These are phyloP conservation scores for Pseudopyricularia cyperi DNA, from an alignment of 2,329 filamentous ascomycete species.

Conservation along the genomic window DNA sequence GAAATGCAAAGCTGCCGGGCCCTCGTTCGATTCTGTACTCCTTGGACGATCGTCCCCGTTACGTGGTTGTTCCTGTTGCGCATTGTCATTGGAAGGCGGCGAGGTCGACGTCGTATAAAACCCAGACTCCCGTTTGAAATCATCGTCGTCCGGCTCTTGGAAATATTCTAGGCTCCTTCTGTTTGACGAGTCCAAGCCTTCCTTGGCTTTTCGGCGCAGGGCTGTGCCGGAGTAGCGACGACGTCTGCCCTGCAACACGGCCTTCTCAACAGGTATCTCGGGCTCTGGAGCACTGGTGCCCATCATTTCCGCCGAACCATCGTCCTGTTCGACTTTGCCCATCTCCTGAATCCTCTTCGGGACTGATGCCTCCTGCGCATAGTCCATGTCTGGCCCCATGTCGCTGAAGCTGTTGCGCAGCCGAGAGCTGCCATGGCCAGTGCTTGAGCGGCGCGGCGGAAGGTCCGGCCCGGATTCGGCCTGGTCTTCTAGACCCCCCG, in stretches of 20 bases:
- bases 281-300: constrained; percentile 54
- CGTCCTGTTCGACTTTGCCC: constrained; percentile 11
- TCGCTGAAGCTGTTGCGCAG: constrained; percentile 5
- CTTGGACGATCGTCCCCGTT: not conserved
- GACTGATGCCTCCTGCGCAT: not conserved
- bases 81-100: not conserved
- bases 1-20: not conserved
- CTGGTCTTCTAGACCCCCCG: not conserved
- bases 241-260: not conserved
- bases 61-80: not conserved
- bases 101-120: not conserved
- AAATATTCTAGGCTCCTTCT: constrained; percentile 79
- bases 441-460: not conserved
- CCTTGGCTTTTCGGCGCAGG: constrained; percentile 58
- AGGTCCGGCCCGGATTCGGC: not conserved
- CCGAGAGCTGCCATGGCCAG: not conserved
- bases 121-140: constrained; percentile 54
- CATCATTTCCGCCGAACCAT: constrained; percentile 38
- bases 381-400: not conserved
- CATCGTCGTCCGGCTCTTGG: constrained; percentile 77
- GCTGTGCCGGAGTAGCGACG: constrained; percentile 82
- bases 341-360: not conserved
- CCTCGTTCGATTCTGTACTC: not conserved
- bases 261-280: constrained; percentile 38
- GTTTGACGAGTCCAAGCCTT: constrained; percentile 45